Evolutionary conservation across 106 monocot species (phyloP), one percentile per base, ranked within the genome.

Genomic region (Phalaenopsis aphrodite): DNA sequence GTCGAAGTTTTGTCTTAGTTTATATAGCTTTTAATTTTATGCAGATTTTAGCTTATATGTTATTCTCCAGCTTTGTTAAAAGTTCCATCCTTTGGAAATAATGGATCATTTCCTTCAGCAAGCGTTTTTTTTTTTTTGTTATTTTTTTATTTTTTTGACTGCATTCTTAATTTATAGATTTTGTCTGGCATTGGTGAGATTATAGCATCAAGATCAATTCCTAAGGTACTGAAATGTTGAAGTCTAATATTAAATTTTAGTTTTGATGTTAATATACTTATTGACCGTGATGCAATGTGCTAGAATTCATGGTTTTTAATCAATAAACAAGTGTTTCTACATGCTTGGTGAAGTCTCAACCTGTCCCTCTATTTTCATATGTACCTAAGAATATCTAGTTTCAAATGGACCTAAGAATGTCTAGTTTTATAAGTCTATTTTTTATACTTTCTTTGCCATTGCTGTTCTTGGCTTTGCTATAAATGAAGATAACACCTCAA

Each of bases 121-220:
- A n/a, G 52, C 41, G 52, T 10, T 12, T 52, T 52, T 52, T 10
- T 10, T 52, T 12, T 12, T 52, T 12, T 12, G 10, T 52, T 52
- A 12, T 52, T 12, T 24, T 52, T 37, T 39, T 9, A 69, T 38
- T 12, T 23, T 12, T 41, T 58, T 47, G 72, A 38, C 2, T 83
- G 56, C 80, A 8, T 52, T 55, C 45, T 48, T 78, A 42, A 41
- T 36, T 84, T 88, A 2, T 81, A 95, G 95, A 90, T 95, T 55
- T 85, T 95, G 79, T 84, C 23, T 66, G 95, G 92, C 18, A 84
- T 92, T 64, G 92, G 95, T 73, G 95, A 95, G 79, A 77, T 37
- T 38, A 89, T 95, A 77, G 87, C 92, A 43, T 90, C 90, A 83
- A 90, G 92, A 89, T 77, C 81, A 39, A 78, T 92, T 65, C 95